Base-by-base conservation (phyloP, 345 rosid genomes). In the Arabidopsis arenosa region DNA sequence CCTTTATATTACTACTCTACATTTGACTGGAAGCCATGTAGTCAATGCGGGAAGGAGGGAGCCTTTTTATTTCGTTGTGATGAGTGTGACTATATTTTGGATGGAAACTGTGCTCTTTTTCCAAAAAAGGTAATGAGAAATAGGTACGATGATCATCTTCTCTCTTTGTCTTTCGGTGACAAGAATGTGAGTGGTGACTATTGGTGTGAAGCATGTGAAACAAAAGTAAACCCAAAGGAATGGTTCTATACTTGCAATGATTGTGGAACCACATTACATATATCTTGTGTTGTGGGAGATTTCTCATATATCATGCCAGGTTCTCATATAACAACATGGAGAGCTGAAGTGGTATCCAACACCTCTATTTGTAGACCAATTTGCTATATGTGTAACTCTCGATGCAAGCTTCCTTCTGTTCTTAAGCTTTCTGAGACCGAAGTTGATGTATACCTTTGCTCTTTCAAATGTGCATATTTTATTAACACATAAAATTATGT, bases 361-460 rank as follows among this genome's bases (percentile, higher is more conserved):
- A 56, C 18, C 63, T 69, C 63, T 55, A 30, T 15, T 10, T 15
- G 18, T 56, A 69, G 64, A 43, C 32, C 18, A 10, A 0, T 30
- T 43, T 69, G 73, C 13, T 1, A 0, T 2, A 0, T 0, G 43
- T 69, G 73, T 7, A 69, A 55, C 32, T 40, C 21, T 11, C 13
- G 30, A 40, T 55, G 53, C 63, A 68, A 15, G 17, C 32, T n/a
- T 30, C 53, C 63, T 55, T 55, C 53, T 7, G 4, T 68, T 68
- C 7, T 26, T 6, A 9, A 54, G 17, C 12, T 9, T 53, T 14
- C n/a, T 1, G 1, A 32, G 4, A 5, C 35, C 4, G 3, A 32
- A 3, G 5, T 14, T 32, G 28, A 2, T 0, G 30, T 3, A 23
- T 40, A 54, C 4, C 0, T 40, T 28, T 68, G 73, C n/a, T 54